These are phyloP conservation scores for Aspergillus aculeatinus DNA, from an alignment of 2,329 filamentous ascomycete genomes.

Conservation along the genomic window DNA sequence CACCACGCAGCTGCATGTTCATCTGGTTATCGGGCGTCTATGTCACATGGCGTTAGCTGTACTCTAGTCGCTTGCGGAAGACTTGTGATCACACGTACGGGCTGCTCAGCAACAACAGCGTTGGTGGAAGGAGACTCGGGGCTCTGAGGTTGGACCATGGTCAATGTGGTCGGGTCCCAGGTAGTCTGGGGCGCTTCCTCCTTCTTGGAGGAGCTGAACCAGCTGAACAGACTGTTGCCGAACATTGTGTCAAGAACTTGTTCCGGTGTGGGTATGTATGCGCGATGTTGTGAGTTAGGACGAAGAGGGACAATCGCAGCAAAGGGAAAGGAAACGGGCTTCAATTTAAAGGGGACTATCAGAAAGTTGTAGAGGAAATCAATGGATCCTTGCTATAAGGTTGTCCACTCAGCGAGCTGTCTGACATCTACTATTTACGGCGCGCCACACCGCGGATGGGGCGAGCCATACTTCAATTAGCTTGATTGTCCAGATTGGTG, in stretches of 20 bases:
- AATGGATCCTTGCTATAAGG: constrained; percentile 1
- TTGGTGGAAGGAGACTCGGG: constrained; percentile 2
- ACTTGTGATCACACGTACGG: not conserved
- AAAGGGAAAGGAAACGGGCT: not conserved
- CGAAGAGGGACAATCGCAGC: not conserved
- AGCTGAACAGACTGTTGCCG: constrained; percentile 2
- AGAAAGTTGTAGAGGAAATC: not conserved
- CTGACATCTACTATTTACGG: too few species aligned
- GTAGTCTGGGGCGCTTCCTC: constrained; percentile 1
- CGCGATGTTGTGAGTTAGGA: not conserved
- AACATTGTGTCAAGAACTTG: not conserved
- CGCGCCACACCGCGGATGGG: not conserved
- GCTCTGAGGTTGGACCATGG: constrained; percentile 6
- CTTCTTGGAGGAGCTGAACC: constrained; percentile 5
- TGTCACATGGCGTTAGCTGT: not conserved
- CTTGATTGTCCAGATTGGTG: constrained; percentile 1
- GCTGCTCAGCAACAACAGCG: not conserved
- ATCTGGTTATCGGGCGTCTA: constrained; percentile 2
- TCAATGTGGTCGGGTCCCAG: constrained; percentile 7
- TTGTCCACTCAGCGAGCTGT: not conserved
- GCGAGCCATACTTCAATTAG: constrained; percentile 6
- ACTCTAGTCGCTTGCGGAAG: not conserved
- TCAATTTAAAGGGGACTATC: too few species aligned
- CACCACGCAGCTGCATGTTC: constrained; percentile 5
- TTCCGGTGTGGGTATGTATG: not conserved